Conservation (phyloP, 441 rosid genomes). For the Euphorbia schlechtendalii region DNA sequence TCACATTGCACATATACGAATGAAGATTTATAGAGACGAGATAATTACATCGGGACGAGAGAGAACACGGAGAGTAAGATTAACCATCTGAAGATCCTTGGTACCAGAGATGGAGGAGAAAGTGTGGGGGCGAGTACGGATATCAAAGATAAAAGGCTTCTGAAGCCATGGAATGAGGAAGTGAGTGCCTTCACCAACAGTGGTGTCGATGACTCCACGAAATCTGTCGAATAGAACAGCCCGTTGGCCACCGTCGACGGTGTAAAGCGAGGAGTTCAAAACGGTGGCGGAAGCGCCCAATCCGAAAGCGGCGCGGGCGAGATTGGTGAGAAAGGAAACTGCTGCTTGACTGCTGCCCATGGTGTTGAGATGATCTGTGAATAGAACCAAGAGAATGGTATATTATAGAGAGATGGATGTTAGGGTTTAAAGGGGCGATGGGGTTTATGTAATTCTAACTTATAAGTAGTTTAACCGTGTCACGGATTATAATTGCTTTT, state of each 20-base stretch:
- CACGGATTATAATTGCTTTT: too few species aligned
- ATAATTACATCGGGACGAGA: constrained; percentile 73
- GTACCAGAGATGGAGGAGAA: constrained; percentile 94
- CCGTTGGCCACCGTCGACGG: constrained; percentile 92
- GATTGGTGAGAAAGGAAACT: constrained; percentile 51
- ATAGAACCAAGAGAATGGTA: constrained; percentile 16
- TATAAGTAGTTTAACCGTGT: too few species aligned
- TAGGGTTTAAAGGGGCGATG: neutral
- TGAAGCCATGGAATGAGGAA: constrained; percentile 85
- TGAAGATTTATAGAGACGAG: neutral
- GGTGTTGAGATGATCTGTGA: neutral
- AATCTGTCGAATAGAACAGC: constrained; percentile 87
- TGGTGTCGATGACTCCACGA: constrained; percentile 75
- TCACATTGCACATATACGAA: neutral
- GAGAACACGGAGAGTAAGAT: constrained; percentile 90
- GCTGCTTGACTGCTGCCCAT: constrained; percentile 84
- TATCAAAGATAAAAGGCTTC: constrained; percentile 77
- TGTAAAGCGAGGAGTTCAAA: constrained; percentile 60
- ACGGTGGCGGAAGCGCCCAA: constrained; percentile 65
- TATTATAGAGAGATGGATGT: neutral
- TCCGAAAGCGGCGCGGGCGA: constrained; percentile 71
- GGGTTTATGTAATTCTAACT: too few species aligned
- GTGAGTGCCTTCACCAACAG: constrained; percentile 85
- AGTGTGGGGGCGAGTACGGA: constrained; percentile 84
- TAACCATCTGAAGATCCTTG: constrained; percentile 98